Evolutionary conservation across 805 yeast genomes (phyloP).

Genomic region (Cephaloascus fragrans): DNA sequence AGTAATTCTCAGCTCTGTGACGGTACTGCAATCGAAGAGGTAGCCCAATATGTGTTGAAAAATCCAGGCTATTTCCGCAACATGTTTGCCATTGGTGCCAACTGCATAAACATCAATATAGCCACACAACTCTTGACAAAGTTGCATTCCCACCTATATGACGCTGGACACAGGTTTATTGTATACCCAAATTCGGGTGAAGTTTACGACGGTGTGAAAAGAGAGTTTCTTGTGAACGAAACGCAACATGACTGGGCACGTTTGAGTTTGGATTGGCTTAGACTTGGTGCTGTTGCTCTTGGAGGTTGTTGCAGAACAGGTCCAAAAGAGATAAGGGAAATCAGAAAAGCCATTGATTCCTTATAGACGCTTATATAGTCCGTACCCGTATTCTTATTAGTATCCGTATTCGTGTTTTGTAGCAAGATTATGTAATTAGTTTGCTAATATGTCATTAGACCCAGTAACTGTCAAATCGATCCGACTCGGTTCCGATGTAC

Average conservation of each 20-base stretch:
- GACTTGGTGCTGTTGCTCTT: conserved; percentile 34
- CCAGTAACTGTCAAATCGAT: too few species aligned
- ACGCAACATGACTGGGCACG: conserved; percentile 22
- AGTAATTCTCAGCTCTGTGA: conserved; percentile 15
- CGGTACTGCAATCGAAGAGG: conserved; percentile 17
- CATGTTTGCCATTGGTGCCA: conserved; percentile 51
- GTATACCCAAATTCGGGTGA: conserved; percentile 77
- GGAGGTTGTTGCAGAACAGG: conserved; percentile 77
- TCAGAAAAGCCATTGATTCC: not conserved
- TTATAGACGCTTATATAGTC: too few species aligned
- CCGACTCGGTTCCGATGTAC: too few species aligned
- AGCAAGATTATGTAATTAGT: too few species aligned
- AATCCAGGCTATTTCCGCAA: conserved; percentile 24
- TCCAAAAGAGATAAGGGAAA: conserved; percentile 31
- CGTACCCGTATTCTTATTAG: too few species aligned
- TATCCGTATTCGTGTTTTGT: too few species aligned
- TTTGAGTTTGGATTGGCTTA: conserved; percentile 28
- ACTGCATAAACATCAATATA: conserved; percentile 45
- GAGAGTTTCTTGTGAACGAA: conserved; percentile 15
- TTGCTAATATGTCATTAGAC: too few species aligned
- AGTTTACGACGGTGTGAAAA: conserved; percentile 38
- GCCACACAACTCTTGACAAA: conserved; percentile 30
- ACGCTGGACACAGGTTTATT: conserved; percentile 19
- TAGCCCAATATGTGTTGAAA: conserved; percentile 12
- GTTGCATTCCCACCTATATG: conserved; percentile 14